Evolutionary conservation across 768 basidiomycete genomes (phyloP), one percentile per base, ranked within the genome.

Genomic region (Trametes maxima): DNA sequence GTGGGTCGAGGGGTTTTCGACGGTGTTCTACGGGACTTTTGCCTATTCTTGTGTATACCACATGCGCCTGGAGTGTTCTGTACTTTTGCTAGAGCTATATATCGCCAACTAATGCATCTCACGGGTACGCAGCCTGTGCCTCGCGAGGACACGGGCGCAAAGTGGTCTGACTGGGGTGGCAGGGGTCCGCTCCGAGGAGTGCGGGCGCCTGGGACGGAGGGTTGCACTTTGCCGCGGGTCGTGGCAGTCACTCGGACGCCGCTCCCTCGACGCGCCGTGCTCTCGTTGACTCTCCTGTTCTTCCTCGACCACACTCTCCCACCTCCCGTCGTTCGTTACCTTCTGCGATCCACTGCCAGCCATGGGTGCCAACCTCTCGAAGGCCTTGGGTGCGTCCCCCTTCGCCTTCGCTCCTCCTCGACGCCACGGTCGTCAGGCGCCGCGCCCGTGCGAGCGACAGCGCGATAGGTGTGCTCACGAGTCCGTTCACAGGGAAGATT

Each of bases 291-390:
- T 62, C 62, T 57, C 64, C 58, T 53, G 64, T 62, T 57, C 59
- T 67, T 69, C 64, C 68, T 68, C 69, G 60, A 65, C 28, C 28
- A 33, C 28, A 33, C 28, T 44, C 65, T 59, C 66, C 64, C 67
- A 67, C 68, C 68, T 63, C 64, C 69, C 70, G 86, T 87, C 88
- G 82, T 76, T 90, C 88, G 77, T 89, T 89, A 64, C 85, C 80
- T 65, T 67, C 68, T 68, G 69, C 73, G 69, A 58, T 67, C 63
- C 67, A 62, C 61, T 60, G 52, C 52, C 61, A 71, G 79, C 70
- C 71, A 92, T 94, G 92, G 92, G 92, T 78, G 89, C 86, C 65
- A 92, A 92, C 79, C 80, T 94, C 67, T 93, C 92, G 54, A 94
- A 94, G 76, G 85, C 90, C 39, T 77, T 94, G 75, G 82, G 91